A percentile compares a stretch with the other conserved stretches of the same genome.
These are phyloP conservation scores for Rutstroemia sp. DNA, from an alignment of 2,329 filamentous ascomycete species.

Conservation along the genomic window DNA sequence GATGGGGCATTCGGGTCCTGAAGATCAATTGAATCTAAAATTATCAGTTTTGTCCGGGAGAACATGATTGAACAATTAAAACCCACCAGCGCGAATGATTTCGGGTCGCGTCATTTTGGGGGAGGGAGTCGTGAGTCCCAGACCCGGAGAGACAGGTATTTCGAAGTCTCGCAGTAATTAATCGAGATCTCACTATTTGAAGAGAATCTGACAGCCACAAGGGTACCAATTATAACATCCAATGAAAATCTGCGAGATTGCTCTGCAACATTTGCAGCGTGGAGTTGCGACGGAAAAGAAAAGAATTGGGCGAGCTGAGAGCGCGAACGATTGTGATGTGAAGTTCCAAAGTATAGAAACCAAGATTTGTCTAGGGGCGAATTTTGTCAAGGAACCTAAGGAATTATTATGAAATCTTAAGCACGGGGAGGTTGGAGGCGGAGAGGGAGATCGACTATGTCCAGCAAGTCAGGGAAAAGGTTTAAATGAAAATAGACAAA, in stretches of 20 bases:
- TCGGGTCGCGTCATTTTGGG: slow-evolving; percentile 44
- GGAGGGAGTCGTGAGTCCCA: background rate
- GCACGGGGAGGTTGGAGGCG: background rate
- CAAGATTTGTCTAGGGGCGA: background rate
- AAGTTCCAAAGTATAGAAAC: slow-evolving; percentile 2
- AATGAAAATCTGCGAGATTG: slow-evolving; percentile 7
- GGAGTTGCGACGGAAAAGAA: background rate
- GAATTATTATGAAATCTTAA: slow-evolving; percentile 1
- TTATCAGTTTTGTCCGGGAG: slow-evolving; percentile 14
- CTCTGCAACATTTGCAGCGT: slow-evolving; percentile 8
- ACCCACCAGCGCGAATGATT: slow-evolving; percentile 47
- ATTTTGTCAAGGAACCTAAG: background rate
- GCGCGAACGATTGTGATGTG: background rate
- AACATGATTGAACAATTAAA: slow-evolving; percentile 3
- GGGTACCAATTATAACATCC: slow-evolving; percentile 9
- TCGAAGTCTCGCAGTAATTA: background rate
- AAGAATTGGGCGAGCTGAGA: background rate
- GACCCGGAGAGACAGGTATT: slow-evolving; percentile 2
- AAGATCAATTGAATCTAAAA: slow-evolving; percentile 84
- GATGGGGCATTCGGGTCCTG: slow-evolving; percentile 79
- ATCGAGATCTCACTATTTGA: slow-evolving; percentile 1
- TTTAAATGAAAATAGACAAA: no score
- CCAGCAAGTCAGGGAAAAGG: background rate
- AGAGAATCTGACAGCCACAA: slow-evolving; percentile 4
- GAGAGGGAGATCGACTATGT: slow-evolving; percentile 3